Base-by-base conservation (phyloP, 805 yeast species). In the Pichia cephalocereana region DNA sequence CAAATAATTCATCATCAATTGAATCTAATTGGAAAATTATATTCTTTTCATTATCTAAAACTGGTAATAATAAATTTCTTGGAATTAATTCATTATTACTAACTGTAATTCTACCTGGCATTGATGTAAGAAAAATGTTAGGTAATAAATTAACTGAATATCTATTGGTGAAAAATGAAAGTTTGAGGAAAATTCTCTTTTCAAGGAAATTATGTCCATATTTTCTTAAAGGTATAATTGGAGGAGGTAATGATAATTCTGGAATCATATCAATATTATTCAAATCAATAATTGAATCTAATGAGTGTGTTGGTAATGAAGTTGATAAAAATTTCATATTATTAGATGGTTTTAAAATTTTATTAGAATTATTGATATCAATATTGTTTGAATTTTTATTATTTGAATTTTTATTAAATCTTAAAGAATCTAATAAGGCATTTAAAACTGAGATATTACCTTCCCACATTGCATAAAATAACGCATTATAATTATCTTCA, bases 191-290 rank as follows among this genome's bases (percentile, higher is more conserved):
- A 6, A 87, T 87, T 63, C 87, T 88, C 62, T 86, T 86, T 61
- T 93, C 98, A 59, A 93, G 68, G 69, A 89, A 93, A 63, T 88
- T 93, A 66, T 93, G 99, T 15, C 99, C 99, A 62, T 93, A 93
- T 57, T 95, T 79, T 58, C 96, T 75, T 46, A 93, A 69, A 0
- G 99, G 99, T 45, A 93, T 80, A 46, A 93, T 87, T 4, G 99
- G 99, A 1, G 99, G 99, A 0, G 99, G 99, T 49, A 93, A 71
- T 23, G 89, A 79, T 44, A 93, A 74, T 57, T 88, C 96, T 0
- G 99, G 98, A 46, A 93, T 91, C 17, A 80, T 74, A 54, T 88
- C 95, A 8, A 78, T 69, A 46, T 72, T 76, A 30, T 53, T 57
- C n/a, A 56, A 45, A 19, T 58, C 64, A 5, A 59, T 40, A 3